Evolutionary conservation across 306 rosid species (phyloP).

Genomic region (Cucumis cinereus): DNA sequence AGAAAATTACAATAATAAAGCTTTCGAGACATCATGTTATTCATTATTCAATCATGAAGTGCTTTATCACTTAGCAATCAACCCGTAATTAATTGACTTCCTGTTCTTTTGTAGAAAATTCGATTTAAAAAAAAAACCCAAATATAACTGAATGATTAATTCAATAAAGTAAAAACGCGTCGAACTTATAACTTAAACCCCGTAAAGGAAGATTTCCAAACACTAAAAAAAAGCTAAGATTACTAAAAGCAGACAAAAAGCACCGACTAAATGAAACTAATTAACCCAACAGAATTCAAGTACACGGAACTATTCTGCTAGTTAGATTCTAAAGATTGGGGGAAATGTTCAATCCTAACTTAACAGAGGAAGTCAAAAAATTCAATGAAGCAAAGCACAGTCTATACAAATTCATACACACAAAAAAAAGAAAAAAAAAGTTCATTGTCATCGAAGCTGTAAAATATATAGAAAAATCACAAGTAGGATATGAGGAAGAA

Average conservation of each 20-base stretch:
- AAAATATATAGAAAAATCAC: background rate
- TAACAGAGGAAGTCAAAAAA: background rate
- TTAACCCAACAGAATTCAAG: background rate
- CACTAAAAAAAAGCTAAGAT: background rate
- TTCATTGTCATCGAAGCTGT: background rate
- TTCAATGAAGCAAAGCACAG: background rate
- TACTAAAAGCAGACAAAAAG: background rate
- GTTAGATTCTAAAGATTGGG: background rate
- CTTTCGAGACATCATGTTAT: background rate
- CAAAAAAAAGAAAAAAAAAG: background rate
- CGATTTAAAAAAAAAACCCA: background rate
- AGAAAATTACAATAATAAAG: background rate
- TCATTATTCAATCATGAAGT: background rate
- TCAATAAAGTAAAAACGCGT: background rate
- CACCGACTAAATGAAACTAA: background rate
- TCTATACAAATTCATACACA: background rate
- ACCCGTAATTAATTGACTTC: background rate
- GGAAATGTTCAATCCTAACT: background rate
- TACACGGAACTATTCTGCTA: background rate
- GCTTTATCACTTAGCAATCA: background rate
- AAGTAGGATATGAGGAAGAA: background rate
- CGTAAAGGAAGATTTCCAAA: background rate
- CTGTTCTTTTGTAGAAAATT: background rate
- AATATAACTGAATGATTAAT: background rate
- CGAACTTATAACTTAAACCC: background rate